Conservation (phyloP, 768 basidiomycete genomes). For the Mycena crocata region DNA sequence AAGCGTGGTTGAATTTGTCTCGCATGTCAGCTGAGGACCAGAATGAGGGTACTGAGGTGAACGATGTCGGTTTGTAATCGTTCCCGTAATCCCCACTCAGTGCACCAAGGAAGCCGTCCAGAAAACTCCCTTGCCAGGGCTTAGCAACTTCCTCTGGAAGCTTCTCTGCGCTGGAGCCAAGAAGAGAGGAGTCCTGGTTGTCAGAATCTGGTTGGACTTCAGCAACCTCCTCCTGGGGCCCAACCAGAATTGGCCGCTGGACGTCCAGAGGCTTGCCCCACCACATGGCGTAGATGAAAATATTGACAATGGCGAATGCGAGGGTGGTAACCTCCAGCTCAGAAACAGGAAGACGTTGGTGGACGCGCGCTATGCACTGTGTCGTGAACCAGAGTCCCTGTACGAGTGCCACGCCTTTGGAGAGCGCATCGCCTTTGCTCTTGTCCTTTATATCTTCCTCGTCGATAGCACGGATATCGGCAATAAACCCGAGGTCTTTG, state of each 20-base stretch:
- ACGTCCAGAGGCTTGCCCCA: constrained; percentile 55
- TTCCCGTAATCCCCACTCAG: neutral
- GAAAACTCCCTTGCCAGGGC: neutral
- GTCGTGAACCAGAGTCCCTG: too few species aligned
- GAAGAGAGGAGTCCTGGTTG: too few species aligned
- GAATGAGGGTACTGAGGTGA: neutral
- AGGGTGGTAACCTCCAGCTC: constrained; percentile 51
- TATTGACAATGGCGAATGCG: constrained; percentile 46
- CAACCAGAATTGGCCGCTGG: constrained; percentile 32
- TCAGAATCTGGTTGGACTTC: too few species aligned
- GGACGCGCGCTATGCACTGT: too few species aligned
- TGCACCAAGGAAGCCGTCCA: neutral
- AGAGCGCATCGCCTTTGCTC: too few species aligned
- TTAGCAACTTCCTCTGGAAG: neutral
- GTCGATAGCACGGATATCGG: too few species aligned
- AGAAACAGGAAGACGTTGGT: constrained; percentile 47
- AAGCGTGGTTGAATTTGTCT: too few species aligned
- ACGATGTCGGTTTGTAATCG: neutral
- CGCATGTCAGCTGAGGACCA: neutral
- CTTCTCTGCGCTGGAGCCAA: too few species aligned
- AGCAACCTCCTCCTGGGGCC: neutral
- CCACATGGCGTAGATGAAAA: constrained; percentile 47
- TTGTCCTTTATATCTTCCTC: too few species aligned
- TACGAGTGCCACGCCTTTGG: too few species aligned
- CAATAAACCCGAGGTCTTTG: too few species aligned